Percentiles rank a stretch among this genome's conserved stretches.
phyloP scores from a whole-genome alignment of 192 early-diverging fungal species.

The Gonapodya sp. region DNA sequence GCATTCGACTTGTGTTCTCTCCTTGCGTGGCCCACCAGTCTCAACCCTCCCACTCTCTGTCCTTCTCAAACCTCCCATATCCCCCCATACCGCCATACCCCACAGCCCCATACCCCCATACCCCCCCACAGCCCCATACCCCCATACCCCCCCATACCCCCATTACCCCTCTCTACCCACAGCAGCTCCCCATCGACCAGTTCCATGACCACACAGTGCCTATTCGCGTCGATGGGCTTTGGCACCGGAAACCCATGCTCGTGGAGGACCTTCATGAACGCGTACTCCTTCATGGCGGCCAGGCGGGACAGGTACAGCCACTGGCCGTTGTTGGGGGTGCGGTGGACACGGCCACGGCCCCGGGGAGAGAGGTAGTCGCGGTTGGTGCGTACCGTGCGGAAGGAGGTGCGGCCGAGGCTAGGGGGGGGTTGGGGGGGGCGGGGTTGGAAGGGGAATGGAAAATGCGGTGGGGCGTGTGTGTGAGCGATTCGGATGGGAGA shows the following conservation, averaged over 20 bases:
- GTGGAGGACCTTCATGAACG: slow-evolving; percentile 94
- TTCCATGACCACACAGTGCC: slow-evolving; percentile 97
- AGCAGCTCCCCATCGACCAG: slow-evolving; percentile 89
- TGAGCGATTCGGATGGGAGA: too few relatives aligned
- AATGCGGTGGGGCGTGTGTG: too few relatives aligned
- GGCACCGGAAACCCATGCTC: slow-evolving; percentile 97
- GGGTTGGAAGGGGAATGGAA: not conserved
- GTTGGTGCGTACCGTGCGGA: slow-evolving; percentile 93
- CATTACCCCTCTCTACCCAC: slow-evolving; percentile 34
- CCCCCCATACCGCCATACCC: too few relatives aligned
- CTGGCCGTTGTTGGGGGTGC: slow-evolving; percentile 84
- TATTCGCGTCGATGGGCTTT: slow-evolving; percentile 78
- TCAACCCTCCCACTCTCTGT: too few relatives aligned
- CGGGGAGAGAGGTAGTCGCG: slow-evolving; percentile 97
- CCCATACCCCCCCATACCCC: too few relatives aligned
- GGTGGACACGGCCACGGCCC: too few relatives aligned
- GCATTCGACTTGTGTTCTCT: too few relatives aligned
- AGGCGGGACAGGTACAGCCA: slow-evolving; percentile 99
- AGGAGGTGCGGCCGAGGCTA: slow-evolving; percentile 89
- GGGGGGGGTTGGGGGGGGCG: not conserved
- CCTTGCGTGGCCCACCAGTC: too few relatives aligned
- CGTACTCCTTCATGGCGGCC: slow-evolving; percentile 96
- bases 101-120: too few relatives aligned
- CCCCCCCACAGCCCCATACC: too few relatives aligned
- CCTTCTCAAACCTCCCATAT: too few relatives aligned